phyloP scores from a whole-genome alignment of 164 flowering plant genomes.

The Magnolia sinica region DNA sequence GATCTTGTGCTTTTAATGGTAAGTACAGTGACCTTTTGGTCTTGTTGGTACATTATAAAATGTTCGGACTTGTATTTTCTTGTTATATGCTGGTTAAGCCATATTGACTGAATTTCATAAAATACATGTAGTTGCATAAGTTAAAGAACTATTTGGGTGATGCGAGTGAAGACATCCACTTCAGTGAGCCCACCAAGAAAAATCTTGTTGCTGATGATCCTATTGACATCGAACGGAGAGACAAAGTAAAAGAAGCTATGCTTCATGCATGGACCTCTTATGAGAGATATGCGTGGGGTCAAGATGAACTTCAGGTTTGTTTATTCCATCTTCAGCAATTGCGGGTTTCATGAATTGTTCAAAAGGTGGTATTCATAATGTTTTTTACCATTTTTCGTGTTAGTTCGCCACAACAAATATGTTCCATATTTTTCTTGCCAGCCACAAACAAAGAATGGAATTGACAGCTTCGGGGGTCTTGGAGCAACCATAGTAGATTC shows the following conservation, averaged over 20 bases:
- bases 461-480: conserved; percentile 95
- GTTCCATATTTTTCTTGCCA: conserved; percentile 24
- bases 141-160: conserved; percentile 28
- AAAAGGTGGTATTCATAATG: too few relatives aligned
- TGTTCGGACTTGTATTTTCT: background rate
- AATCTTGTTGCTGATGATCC: conserved; percentile 39
- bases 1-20: too few relatives aligned
- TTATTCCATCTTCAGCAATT: too few relatives aligned
- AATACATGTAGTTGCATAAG: conserved; percentile 49
- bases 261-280: conserved; percentile 96
- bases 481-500: conserved; percentile 95
- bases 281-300: conserved; percentile 98
- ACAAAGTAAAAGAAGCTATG: conserved; percentile 96
- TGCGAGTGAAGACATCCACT: conserved; percentile 16
- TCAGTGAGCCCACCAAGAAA: conserved; percentile 14
- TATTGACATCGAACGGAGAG: conserved; percentile 57
- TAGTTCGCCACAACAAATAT: background rate
- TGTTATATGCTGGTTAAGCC: background rate
- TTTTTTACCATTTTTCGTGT: background rate
- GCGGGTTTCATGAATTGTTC: too few relatives aligned
- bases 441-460: conserved; percentile 90
- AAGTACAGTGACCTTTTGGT: too few relatives aligned
- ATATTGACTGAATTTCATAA: background rate
- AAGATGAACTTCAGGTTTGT: conserved; percentile 95
- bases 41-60: too few relatives aligned